Evolutionary conservation across 192 early-diverging fungal species (phyloP).

Genomic region (Allomyces arbusculus): DNA sequence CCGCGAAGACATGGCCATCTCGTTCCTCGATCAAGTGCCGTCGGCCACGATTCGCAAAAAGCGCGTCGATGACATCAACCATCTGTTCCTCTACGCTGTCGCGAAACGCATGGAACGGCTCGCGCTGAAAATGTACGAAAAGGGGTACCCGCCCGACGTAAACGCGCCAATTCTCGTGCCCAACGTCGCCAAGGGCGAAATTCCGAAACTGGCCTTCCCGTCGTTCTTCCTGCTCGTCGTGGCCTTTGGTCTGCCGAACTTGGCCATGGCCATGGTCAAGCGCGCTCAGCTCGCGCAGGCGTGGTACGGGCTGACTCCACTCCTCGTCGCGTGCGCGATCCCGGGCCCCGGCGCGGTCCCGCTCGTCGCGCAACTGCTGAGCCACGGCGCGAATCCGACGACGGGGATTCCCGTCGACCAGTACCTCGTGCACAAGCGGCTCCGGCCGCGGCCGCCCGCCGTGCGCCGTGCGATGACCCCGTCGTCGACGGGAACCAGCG

Average conservation of each 20-base stretch:
- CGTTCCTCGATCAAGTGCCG: conserved; percentile 19
- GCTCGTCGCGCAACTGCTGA: neutral
- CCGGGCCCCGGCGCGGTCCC: neutral
- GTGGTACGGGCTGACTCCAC: conserved; percentile 31
- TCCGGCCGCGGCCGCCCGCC: neutral
- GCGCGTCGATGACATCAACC: conserved; percentile 16
- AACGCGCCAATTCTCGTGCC: conserved; percentile 16
- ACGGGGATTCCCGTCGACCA: neutral
- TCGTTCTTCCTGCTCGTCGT: conserved; percentile 28
- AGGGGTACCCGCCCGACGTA: conserved; percentile 29
- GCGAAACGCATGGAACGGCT: conserved; percentile 23
- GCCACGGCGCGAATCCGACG: neutral
- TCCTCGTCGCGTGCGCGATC: conserved; percentile 12
- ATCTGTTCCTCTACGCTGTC: conserved; percentile 21
- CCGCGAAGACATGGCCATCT: neutral
- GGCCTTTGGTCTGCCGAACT: conserved; percentile 18
- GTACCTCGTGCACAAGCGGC: neutral
- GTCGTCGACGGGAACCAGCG: neutral
- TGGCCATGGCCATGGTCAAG: conserved; percentile 28
- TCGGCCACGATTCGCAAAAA: conserved; percentile 17
- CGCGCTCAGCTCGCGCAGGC: conserved; percentile 19
- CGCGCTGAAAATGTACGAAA: conserved; percentile 26
- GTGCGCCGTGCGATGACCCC: neutral
- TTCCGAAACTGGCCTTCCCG: conserved; percentile 13
- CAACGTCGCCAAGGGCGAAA: neutral